These are phyloP conservation scores for Lecanicillium sp. DNA, from an alignment of 2,329 filamentous ascomycete species.

Conservation along the genomic window DNA sequence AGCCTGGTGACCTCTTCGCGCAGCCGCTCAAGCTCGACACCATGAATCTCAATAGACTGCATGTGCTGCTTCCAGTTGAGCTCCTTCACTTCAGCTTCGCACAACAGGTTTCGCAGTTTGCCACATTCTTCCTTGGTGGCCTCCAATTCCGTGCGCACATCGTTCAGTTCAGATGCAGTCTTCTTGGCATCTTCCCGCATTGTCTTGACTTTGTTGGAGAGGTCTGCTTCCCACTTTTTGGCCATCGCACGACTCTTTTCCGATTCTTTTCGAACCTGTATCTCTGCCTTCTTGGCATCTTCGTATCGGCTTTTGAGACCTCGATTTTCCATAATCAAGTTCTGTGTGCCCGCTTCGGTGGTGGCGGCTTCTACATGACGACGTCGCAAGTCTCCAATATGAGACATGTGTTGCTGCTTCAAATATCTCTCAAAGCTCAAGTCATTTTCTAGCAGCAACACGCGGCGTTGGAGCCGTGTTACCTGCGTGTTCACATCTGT, in stretches of 20 bases:
- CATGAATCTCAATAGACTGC: conserved; percentile 52
- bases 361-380: conserved; percentile 69
- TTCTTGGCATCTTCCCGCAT: conserved; percentile 64
- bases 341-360: conserved; percentile 74
- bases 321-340: conserved; percentile 68
- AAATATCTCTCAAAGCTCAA: conserved; percentile 77
- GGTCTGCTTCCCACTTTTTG: conserved; percentile 70
- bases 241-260: conserved; percentile 63
- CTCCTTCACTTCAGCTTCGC: conserved; percentile 61
- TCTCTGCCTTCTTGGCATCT: conserved; percentile 62
- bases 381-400: conserved; percentile 70
- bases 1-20: conserved; percentile 51
- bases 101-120: conserved; percentile 56
- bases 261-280: conserved; percentile 62
- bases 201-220: conserved; percentile 56
- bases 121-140: conserved; percentile 51
- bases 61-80: conserved; percentile 54
- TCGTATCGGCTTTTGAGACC: conserved; percentile 64
- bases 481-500: conserved; percentile 30
- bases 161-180: conserved; percentile 49
- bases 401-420: conserved; percentile 73
- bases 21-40: conserved; percentile 52
- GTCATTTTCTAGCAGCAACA: conserved; percentile 71
- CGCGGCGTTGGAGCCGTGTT: conserved; percentile 59
- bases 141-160: conserved; percentile 49